These are phyloP conservation scores for Coemansia sp. DNA, from an alignment of 192 early-diverging fungal species.

Conservation along the genomic window DNA sequence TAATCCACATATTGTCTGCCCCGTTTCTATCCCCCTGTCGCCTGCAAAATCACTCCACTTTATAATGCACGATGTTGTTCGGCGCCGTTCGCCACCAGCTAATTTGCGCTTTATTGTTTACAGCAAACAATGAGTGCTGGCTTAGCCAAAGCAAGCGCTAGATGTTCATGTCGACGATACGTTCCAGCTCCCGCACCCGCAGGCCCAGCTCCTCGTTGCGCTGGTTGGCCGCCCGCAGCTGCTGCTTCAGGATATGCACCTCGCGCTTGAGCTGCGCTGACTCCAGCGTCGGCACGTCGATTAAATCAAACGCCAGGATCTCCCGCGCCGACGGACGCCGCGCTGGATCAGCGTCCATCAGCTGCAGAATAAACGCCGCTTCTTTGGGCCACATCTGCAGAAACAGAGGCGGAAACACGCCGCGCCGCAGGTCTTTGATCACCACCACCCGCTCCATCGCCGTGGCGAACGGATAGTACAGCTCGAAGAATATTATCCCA, in stretches of 20 bases:
- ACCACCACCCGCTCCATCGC: conserved; percentile 83
- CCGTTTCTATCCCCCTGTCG: too few species aligned
- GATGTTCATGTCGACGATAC: conserved; percentile 40
- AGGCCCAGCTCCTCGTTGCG: conserved; percentile 49
- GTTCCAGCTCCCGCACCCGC: conserved; percentile 42
- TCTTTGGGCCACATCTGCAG: conserved; percentile 51
- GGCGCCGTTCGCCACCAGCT: not conserved
- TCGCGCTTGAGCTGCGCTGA: conserved; percentile 46
- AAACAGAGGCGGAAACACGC: conserved; percentile 75
- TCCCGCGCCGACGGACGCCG: conserved; percentile 67
- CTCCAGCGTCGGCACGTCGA: conserved; percentile 54
- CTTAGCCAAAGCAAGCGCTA: not conserved
- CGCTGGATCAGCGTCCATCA: conserved; percentile 74
- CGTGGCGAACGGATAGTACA: conserved; percentile 84
- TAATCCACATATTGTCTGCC: too few species aligned
- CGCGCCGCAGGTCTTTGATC: conserved; percentile 66
- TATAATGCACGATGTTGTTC: not conserved
- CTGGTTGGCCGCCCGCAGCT: conserved; percentile 37
- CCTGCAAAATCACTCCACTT: too few species aligned
- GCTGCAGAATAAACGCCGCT: conserved; percentile 77
- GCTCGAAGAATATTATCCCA: conserved; percentile 95
- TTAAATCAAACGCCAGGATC: conserved; percentile 69
- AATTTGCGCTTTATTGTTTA: not conserved
- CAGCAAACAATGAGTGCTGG: too few species aligned
- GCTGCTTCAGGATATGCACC: conserved; percentile 39